A percentile compares a stretch with the other conserved stretches of the same genome.
phyloP scores from a whole-genome alignment of 2,329 filamentous ascomycete genomes.

The Claviceps sp. region DNA sequence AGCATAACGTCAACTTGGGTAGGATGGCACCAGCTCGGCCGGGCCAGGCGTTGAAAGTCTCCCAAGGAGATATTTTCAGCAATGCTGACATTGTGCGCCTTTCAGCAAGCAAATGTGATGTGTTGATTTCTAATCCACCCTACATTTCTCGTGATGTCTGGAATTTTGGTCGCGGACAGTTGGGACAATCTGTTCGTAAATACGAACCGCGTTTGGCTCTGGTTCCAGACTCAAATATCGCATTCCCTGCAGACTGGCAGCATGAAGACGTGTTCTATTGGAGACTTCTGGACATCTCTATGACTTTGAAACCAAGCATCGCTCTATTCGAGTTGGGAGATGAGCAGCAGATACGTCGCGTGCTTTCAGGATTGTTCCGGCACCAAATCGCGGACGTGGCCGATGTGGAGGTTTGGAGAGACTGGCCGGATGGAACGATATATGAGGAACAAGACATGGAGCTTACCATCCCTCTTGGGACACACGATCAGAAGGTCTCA shows the following conservation, averaged over 20 bases:
- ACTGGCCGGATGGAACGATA: conserved; percentile 39
- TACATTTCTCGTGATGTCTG: conserved; percentile 57
- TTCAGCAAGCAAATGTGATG: conserved; percentile 30
- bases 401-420: conserved; percentile 56
- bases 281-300: conserved; percentile 44
- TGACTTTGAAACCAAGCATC: conserved; percentile 34
- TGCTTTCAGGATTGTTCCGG: conserved; percentile 34
- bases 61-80: conserved; percentile 35
- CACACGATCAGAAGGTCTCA: conserved; percentile 15
- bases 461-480: conserved; percentile 12
- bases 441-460: conserved; percentile 14
- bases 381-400: conserved; percentile 17
- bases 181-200: conserved; percentile 63
- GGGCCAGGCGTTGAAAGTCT: conserved; percentile 28
- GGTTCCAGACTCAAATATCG: conserved; percentile 34
- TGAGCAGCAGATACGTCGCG: conserved; percentile 50
- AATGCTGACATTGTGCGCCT: conserved; percentile 22
- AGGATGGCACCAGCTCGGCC: conserved; percentile 9
- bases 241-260: conserved; percentile 18
- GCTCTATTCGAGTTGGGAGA: conserved; percentile 62
- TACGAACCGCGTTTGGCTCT: conserved; percentile 74
- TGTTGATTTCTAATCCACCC: conserved; percentile 81
- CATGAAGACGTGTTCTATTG: conserved; percentile 53
- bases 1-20: conserved; percentile 39
- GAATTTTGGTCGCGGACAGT: conserved; percentile 23